Base-by-base conservation (phyloP, 148 eudicot genomes). In the Arctostaphylos glauca region DNA sequence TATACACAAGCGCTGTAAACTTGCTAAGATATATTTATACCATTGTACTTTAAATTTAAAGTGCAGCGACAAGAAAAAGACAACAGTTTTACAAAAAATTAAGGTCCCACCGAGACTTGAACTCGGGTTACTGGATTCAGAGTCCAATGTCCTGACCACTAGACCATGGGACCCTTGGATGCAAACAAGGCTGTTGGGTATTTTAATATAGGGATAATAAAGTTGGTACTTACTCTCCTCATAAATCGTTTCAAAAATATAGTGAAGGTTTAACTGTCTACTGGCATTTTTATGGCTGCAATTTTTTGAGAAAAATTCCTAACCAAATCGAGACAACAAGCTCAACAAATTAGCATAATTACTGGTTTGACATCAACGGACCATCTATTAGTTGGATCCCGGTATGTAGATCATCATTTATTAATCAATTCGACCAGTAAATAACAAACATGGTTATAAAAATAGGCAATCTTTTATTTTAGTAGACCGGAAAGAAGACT, bases 81-180 rank as follows among this genome's bases (percentile, higher is more conserved):
- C 31, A 55, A 31, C 1, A 31, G 38, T 31, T 31, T 31, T 31
- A 31, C 1, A 12, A 9, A 81, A 84, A 58, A 43, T 13, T 43
- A 73, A 90, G 90, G 89, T 90, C 91, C 91, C 81, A 92, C 93
- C 90, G 90, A 90, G 92, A 89, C 53, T 92, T 90, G 92, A 90
- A 92, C 92, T 88, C 91, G 94, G 92, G 93, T 92, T 90, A 90
- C 91, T 90, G 90, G 91, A 90, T 92, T 92, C 92, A 90, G 93
- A 90, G 92, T 89, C 93, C 46, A 68, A 68, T 68, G 73, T 89
- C 94, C 91, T 87, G 14, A 90, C 94, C 94, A 54, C 94, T 90
- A 92, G 91, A 92, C 93, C 92, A 90, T 89, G 83, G 91, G 89
- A 90, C 92, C 92, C 87, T 0, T 7, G 41, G 5, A 5, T 77